Evolutionary conservation across 169 alveolate genomes (phyloP).

Genomic region (Haemoproteus tartakovskyi): DNA sequence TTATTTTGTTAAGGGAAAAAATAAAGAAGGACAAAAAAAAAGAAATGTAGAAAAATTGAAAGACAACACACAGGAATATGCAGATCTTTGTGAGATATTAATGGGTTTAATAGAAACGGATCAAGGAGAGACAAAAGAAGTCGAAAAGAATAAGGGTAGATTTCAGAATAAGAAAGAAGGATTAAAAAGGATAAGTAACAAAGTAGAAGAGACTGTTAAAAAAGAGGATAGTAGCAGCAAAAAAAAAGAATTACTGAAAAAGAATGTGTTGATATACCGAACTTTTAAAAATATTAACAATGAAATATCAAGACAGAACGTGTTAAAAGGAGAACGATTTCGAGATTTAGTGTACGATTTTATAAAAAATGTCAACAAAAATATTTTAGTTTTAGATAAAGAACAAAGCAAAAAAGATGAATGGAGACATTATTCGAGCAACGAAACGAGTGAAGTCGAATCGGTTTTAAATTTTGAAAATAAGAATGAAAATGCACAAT

Average conservation of each 20-base stretch:
- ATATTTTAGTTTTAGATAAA: not conserved
- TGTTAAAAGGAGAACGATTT: constrained; percentile 15
- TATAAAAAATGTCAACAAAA: constrained; percentile 15
- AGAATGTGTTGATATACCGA: constrained; percentile 22
- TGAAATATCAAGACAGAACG: constrained; percentile 47
- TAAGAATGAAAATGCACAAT: too few relatives aligned
- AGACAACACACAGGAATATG: too few relatives aligned
- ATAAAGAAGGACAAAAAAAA: too few relatives aligned
- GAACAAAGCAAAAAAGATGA: not conserved
- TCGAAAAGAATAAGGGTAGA: not conserved
- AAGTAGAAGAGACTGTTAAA: not conserved
- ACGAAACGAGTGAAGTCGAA: not conserved
- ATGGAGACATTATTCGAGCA: not conserved
- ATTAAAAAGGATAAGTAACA: not conserved
- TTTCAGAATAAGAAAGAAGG: not conserved
- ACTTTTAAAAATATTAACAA: constrained; percentile 45
- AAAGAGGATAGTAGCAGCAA: not conserved
- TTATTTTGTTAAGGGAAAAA: too few relatives aligned
- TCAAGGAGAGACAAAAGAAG: too few relatives aligned
- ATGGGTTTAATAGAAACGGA: too few relatives aligned
- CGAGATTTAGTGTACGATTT: constrained; percentile 10
- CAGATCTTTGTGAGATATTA: too few relatives aligned
- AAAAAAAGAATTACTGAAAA: constrained; percentile 2
- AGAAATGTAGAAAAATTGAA: too few relatives aligned
- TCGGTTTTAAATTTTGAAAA: not conserved